Conservation (phyloP, 225 moss, liverwort and hornwort species). For the Sphagnum tenellum region DNA sequence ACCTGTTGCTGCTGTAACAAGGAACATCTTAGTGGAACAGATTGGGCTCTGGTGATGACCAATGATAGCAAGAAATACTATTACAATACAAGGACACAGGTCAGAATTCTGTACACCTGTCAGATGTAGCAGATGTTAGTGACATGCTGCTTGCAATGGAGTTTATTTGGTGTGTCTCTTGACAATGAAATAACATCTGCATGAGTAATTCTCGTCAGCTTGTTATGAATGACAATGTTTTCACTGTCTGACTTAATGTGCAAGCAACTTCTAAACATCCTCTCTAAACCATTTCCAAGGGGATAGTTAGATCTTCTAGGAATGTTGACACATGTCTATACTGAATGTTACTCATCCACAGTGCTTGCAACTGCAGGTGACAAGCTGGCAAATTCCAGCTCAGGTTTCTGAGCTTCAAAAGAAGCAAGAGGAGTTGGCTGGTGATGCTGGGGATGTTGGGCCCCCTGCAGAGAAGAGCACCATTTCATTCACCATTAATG, state of each 20-base stretch:
- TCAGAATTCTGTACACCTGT: background rate
- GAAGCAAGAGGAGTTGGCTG: conserved; percentile 44
- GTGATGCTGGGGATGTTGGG: conserved; percentile 38
- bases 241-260: too few relatives aligned
- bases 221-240: too few relatives aligned
- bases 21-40: conserved; percentile 73
- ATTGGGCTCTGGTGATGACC: conserved; percentile 81
- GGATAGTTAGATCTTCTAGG: too few relatives aligned
- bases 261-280: too few relatives aligned
- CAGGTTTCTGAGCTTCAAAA: conserved; percentile 58
- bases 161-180: too few relatives aligned
- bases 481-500: conserved; percentile 64
- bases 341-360: background rate
- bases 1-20: conserved; percentile 16
- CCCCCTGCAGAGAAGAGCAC: conserved; percentile 53
- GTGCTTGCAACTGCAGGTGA: conserved; percentile 32
- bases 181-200: too few relatives aligned
- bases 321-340: too few relatives aligned
- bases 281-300: too few relatives aligned
- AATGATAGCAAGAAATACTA: conserved; percentile 84
- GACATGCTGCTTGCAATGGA: background rate
- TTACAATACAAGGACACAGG: conserved; percentile 85
- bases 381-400: conserved; percentile 73
- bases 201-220: too few relatives aligned
- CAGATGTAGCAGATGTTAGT: background rate